phyloP scores from a whole-genome alignment of 2,329 filamentous ascomycete genomes.

The Lanzia echinophila region DNA sequence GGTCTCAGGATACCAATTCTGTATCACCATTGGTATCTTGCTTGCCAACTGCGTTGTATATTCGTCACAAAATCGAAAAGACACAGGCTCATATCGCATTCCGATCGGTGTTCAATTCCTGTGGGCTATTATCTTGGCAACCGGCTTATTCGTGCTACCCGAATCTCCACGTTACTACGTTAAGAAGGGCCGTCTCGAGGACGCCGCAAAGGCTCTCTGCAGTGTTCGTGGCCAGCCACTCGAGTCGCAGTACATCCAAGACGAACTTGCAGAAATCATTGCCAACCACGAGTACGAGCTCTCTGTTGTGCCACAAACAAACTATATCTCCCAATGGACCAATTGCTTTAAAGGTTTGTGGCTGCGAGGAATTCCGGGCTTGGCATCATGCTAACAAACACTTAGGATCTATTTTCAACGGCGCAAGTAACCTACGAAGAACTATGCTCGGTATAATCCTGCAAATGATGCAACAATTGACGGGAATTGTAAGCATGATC shows the following conservation, averaged over 20 bases:
- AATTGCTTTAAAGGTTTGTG: constrained; percentile 63
- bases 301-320: constrained; percentile 55
- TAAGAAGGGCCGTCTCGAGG: constrained; percentile 64
- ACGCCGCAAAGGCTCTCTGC: constrained; percentile 55
- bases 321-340: constrained; percentile 63
- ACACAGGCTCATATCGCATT: constrained; percentile 69
- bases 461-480: constrained; percentile 74
- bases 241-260: constrained; percentile 68
- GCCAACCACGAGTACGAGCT: constrained; percentile 87
- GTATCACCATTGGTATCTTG: constrained; percentile 72
- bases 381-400: no score
- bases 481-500: no score
- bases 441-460: constrained; percentile 66
- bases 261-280: constrained; percentile 77
- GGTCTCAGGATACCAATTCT: constrained; percentile 80
- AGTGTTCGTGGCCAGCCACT: constrained; percentile 70
- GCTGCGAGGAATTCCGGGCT: no score
- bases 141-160: constrained; percentile 68
- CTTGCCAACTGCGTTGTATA: constrained; percentile 71
- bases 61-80: constrained; percentile 52
- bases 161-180: constrained; percentile 84
- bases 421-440: constrained; percentile 60
- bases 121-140: constrained; percentile 70
- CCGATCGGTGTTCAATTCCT: constrained; percentile 74
- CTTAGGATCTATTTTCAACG: constrained; percentile 52